Conservation (phyloP, 225 moss, liverwort and hornwort genomes). For the Bryum argenteum region DNA sequence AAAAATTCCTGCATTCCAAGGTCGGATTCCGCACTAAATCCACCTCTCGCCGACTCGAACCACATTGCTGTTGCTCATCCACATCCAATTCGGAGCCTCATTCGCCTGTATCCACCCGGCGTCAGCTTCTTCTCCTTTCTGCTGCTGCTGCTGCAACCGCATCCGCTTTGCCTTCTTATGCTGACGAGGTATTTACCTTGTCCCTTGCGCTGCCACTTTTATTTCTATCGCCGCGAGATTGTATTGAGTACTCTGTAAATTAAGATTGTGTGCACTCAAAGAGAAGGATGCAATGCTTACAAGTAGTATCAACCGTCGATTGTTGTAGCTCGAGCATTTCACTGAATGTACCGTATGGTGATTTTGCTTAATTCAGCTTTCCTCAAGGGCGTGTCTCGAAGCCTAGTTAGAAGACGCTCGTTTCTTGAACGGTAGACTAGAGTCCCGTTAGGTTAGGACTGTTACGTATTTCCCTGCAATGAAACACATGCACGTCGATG, state of each 20-base stretch:
- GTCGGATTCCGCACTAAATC: slow-evolving; percentile 1
- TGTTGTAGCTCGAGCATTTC: not conserved
- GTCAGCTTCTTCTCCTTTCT: slow-evolving; percentile 36
- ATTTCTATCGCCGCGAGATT: not conserved
- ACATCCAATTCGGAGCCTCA: slow-evolving; percentile 26
- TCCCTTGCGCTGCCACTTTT: slow-evolving; percentile 1
- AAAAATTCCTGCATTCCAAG: slow-evolving; percentile 16
- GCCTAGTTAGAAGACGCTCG: not conserved
- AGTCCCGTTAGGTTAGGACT: too few relatives aligned
- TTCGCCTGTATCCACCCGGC: slow-evolving; percentile 27
- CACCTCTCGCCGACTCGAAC: slow-evolving; percentile 15
- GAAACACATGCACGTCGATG: too few relatives aligned
- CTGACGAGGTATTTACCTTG: slow-evolving; percentile 38
- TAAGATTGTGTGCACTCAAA: too few relatives aligned
- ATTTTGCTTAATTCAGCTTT: not conserved
- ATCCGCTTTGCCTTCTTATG: slow-evolving; percentile 31
- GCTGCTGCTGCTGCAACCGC: slow-evolving; percentile 31
- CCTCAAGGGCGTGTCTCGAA: not conserved
- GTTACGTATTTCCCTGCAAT: too few relatives aligned
- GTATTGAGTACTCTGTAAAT: not conserved
- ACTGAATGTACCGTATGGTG: not conserved
- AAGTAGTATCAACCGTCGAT: not conserved
- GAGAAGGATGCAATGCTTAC: too few relatives aligned
- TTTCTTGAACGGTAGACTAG: too few relatives aligned
- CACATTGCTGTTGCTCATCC: slow-evolving; percentile 30